Evolutionary conservation across 2,329 filamentous ascomycete genomes (phyloP).

Genomic region (Trichophyton verrucosum): DNA sequence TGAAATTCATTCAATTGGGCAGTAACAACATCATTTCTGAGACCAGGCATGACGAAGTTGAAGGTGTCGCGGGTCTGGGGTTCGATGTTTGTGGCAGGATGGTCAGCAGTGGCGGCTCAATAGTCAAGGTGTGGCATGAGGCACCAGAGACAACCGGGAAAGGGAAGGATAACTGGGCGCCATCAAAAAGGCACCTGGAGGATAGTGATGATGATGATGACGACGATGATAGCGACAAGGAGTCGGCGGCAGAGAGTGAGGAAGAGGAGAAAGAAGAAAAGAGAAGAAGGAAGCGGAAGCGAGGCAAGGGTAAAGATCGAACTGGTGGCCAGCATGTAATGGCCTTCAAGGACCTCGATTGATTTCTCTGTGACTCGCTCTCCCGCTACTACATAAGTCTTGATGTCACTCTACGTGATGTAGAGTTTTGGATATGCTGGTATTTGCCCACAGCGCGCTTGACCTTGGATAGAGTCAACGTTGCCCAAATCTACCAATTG

Average conservation of each 20-base stretch:
- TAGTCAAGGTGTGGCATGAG: slow-evolving; percentile 83
- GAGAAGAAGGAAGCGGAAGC: slow-evolving; percentile 38
- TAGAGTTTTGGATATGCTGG: no score
- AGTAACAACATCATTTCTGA: slow-evolving; percentile 58
- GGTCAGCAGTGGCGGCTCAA: slow-evolving; percentile 76
- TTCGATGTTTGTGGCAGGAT: slow-evolving; percentile 79
- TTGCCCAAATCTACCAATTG: no score
- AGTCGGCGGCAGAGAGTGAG: slow-evolving; percentile 29
- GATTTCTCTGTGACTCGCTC: not conserved
- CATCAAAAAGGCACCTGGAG: slow-evolving; percentile 24
- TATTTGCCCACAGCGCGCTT: no score
- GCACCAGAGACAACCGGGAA: slow-evolving; percentile 36
- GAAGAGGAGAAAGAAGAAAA: slow-evolving; percentile 38
- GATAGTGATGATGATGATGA: slow-evolving; percentile 31
- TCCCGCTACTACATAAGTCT: not conserved
- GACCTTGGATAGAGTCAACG: no score
- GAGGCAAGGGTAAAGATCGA: slow-evolving; percentile 33
- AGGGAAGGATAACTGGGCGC: slow-evolving; percentile 25
- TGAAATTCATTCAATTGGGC: slow-evolving; percentile 66
- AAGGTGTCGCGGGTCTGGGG: slow-evolving; percentile 67
- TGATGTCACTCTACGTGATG: not conserved
- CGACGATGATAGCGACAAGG: slow-evolving; percentile 17
- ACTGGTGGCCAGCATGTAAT: slow-evolving; percentile 29
- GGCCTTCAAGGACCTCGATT: slow-evolving; percentile 34
- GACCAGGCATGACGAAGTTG: slow-evolving; percentile 68